These are phyloP conservation scores for Lentinula sp. DNA, from an alignment of 768 basidiomycete genomes.

Conservation along the genomic window DNA sequence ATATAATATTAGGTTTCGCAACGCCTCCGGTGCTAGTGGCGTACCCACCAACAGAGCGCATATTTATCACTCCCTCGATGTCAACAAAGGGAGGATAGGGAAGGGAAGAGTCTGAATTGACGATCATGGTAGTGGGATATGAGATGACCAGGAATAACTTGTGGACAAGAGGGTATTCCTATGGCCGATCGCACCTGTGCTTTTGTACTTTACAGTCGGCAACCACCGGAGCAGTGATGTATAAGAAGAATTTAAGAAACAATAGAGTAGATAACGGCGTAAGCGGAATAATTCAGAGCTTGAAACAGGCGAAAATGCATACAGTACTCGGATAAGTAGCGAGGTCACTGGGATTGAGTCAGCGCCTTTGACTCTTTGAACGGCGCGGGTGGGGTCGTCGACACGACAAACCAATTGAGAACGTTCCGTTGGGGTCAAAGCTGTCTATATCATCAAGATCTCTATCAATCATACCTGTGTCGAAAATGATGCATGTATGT, in stretches of 20 bases:
- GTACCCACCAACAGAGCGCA: constrained; percentile 27
- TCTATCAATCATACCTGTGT: background rate
- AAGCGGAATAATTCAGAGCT: background rate
- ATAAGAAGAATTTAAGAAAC: background rate
- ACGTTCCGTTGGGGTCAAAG: background rate
- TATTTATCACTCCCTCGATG: constrained; percentile 33
- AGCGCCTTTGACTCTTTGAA: too few relatives aligned
- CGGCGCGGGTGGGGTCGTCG: too few relatives aligned
- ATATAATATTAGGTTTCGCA: constrained; percentile 25
- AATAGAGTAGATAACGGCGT: background rate
- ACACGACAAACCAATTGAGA: background rate
- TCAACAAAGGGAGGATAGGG: constrained; percentile 28
- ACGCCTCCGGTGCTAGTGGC: constrained; percentile 3
- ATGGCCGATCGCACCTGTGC: background rate
- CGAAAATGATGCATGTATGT: background rate
- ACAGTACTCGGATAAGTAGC: too few relatives aligned
- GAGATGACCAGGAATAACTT: background rate
- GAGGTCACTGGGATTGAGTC: too few relatives aligned
- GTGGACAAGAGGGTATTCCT: background rate
- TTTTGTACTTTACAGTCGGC: background rate
- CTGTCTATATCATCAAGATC: background rate
- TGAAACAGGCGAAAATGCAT: background rate
- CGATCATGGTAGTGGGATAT: background rate
- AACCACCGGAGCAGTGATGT: background rate
- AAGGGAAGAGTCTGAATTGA: constrained; percentile 3